A percentile compares a stretch with the other conserved stretches of the same genome.
phyloP scores from a whole-genome alignment of 2,329 filamentous ascomycete genomes.

The Pseudogymnoascus sp. region DNA sequence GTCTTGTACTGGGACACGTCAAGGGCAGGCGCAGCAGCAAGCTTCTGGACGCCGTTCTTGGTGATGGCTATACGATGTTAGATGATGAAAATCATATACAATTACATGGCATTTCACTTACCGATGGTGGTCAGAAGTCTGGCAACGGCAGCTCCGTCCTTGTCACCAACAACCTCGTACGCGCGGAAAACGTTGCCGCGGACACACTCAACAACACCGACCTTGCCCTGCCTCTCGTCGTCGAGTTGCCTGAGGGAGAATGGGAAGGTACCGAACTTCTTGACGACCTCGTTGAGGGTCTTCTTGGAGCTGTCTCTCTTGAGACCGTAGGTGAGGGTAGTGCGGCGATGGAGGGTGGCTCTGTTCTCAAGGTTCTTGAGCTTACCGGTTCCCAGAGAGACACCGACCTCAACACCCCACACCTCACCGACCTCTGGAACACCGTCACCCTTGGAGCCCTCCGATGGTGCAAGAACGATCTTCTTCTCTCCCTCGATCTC shows the following conservation, averaged over 20 bases:
- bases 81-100: neutral
- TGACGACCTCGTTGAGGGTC: conserved; percentile 86
- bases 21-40: conserved; percentile 66
- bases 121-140: conserved; percentile 86
- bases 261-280: conserved; percentile 96
- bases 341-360: conserved; percentile 86
- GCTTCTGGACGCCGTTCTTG: conserved; percentile 89
- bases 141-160: conserved; percentile 77
- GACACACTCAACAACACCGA: conserved; percentile 94
- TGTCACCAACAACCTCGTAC: conserved; percentile 93
- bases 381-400: conserved; percentile 87
- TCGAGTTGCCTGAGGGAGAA: conserved; percentile 96
- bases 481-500: conserved; percentile 90
- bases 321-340: conserved; percentile 80
- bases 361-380: conserved; percentile 86
- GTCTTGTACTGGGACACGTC: conserved; percentile 80
- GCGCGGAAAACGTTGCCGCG: conserved; percentile 85
- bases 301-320: conserved; percentile 92
- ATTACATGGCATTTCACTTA: conserved; percentile 42
- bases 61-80: conserved; percentile 62
- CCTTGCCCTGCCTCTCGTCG: conserved; percentile 90
- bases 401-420: conserved; percentile 94
- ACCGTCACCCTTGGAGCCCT: conserved; percentile 87
- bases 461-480: conserved; percentile 82
- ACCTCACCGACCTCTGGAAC: conserved; percentile 82